Conservation (phyloP, 257 asterid genomes). For the Solanum virginianum region DNA sequence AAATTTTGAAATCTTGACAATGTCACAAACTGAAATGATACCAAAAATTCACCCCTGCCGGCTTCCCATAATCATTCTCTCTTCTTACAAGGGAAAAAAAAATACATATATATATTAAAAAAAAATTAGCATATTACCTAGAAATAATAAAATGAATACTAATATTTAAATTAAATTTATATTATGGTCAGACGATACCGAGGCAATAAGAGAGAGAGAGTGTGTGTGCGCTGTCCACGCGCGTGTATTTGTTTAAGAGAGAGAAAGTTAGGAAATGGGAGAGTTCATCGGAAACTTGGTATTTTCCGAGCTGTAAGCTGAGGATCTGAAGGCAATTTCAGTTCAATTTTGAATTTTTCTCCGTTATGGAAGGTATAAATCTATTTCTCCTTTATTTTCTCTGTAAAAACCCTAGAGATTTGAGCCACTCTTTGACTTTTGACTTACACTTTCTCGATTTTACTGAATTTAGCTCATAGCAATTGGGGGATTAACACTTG, state of each 20-base stretch:
- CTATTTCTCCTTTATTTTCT: neutral
- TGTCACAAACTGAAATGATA: neutral
- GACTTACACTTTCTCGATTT: neutral
- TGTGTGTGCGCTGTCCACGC: too few species aligned
- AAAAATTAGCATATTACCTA: neutral
- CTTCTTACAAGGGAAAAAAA: neutral
- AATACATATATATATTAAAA: neutral
- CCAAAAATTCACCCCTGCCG: neutral
- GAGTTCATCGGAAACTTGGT: neutral
- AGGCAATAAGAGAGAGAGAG: neutral
- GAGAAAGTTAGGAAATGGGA: neutral
- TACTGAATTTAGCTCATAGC: neutral
- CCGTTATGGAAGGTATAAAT: constrained; percentile 5
- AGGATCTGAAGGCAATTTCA: neutral
- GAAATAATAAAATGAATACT: neutral
- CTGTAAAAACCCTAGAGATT: constrained; percentile 1
- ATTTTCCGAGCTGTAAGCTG: neutral
- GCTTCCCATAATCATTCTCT: neutral
- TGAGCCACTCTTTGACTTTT: neutral
- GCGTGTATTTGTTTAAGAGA: neutral
- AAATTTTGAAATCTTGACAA: neutral
- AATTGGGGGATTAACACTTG: neutral
- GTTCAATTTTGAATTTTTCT: neutral
- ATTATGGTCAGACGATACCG: neutral
- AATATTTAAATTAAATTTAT: neutral